phyloP scores from a whole-genome alignment of 495 filamentous ascomycete genomes.

The Aspergillus ostianus region DNA sequence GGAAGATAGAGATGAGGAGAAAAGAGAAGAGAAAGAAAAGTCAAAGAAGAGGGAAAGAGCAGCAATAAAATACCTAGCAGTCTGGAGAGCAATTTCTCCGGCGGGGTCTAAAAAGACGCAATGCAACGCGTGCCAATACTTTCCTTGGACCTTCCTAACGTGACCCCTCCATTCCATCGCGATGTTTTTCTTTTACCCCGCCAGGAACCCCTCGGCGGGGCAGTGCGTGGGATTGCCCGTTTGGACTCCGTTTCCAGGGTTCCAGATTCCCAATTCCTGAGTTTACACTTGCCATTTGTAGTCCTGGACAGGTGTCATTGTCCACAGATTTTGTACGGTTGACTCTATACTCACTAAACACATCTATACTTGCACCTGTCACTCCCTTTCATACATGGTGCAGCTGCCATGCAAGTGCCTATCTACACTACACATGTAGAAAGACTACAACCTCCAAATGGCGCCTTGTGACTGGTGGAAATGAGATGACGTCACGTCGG shows the following conservation, averaged over 20 bases:
- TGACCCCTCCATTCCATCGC: conserved; percentile 1
- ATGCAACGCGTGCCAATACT: not conserved
- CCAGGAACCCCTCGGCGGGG: conserved; percentile 9
- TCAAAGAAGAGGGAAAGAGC: not conserved
- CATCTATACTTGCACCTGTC: no score
- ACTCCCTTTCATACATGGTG: no score
- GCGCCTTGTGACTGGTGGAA: not conserved
- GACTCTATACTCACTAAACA: no score
- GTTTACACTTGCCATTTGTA: no score
- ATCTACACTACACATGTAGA: no score
- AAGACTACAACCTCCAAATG: no score
- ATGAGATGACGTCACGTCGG: not conserved
- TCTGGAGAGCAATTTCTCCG: conserved; percentile 1
- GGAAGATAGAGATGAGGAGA: not conserved
- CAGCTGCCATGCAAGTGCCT: no score
- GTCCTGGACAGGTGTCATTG: no score
- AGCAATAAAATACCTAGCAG: not conserved
- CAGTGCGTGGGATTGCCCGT: not conserved
- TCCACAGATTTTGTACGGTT: no score
- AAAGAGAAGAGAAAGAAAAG: not conserved
- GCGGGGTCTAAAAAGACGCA: conserved; percentile 4
- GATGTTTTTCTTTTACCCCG: conserved; percentile 4
- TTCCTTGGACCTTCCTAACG: not conserved
- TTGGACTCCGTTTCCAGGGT: not conserved
- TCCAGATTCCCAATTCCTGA: no score